These are phyloP conservation scores for Begonia fuchsioides DNA, from an alignment of 306 rosid genomes.

Conservation along the genomic window DNA sequence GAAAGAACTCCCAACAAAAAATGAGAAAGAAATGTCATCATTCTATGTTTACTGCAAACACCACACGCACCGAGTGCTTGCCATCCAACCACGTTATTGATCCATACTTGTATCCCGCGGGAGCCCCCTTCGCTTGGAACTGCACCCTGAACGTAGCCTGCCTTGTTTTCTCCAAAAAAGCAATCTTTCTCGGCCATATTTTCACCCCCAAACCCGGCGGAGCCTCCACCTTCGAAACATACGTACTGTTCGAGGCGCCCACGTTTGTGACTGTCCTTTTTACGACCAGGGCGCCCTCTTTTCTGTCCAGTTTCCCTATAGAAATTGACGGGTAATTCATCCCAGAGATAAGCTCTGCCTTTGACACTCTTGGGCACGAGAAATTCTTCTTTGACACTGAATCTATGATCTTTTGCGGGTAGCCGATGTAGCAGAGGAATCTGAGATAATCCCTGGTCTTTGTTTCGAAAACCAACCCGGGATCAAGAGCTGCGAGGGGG, in stretches of 20 bases:
- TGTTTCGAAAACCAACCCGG: conserved; percentile 75
- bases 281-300: conserved; percentile 22
- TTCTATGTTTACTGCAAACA: conserved; percentile 52
- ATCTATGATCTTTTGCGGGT: conserved; percentile 36
- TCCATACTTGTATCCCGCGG: conserved; percentile 68
- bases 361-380: conserved; percentile 50
- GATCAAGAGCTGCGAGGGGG: conserved; percentile 65
- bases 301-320: conserved; percentile 28
- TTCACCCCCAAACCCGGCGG: conserved; percentile 48
- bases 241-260: conserved; percentile 48
- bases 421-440: conserved; percentile 75
- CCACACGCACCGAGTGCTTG: conserved; percentile 46
- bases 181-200: conserved; percentile 47
- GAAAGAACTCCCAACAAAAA: too few species aligned
- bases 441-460: conserved; percentile 30
- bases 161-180: conserved; percentile 29
- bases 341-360: conserved; percentile 53
- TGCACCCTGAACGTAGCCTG: conserved; percentile 41
- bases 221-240: conserved; percentile 45
- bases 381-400: conserved; percentile 45
- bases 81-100: conserved; percentile 67
- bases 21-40: conserved; percentile 10
- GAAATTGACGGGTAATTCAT: conserved; percentile 90
- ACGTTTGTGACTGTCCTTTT: conserved; percentile 72
- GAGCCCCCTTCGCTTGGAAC: conserved; percentile 46